Base-by-base conservation (phyloP, 2,329 filamentous ascomycete genomes). In the Aureobasidium melanogenum region DNA sequence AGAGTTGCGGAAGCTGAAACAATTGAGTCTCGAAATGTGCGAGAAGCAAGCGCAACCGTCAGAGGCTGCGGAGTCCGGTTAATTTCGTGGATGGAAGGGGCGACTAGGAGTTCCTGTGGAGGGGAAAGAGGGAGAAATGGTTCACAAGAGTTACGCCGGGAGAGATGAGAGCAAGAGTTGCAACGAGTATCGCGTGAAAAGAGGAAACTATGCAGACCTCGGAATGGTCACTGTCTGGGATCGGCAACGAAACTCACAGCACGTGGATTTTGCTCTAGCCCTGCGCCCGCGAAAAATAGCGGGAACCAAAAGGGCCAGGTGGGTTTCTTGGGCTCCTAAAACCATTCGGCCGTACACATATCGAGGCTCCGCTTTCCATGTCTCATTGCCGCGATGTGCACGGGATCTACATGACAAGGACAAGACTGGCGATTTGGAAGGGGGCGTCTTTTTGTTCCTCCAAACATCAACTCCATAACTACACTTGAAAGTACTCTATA, bases 181-280 rank as follows among this genome's bases (percentile, higher is more conserved):
- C 22, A 39, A 59, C 24, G 56, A 50, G 56, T 50, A 59, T 59
- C 44, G 56, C 56, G 44, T 41, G 56, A 50, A 50, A 59, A 50
- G 44, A 59, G 56, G 44, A 59, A 59, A 59, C 38, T 56, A 59
- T 59, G 56, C 44, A 59, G 56, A 59, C 56, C 54, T 56, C 54
- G 56, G 56, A 59, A 59, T 59, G 56, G 56, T 50, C 56, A 50
- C 41, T 58, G 32, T 59, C 41, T 58, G 17, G 44, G 56, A 59
- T 59, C 56, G 56, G 44, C 44, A 59, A 38, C 56, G 44, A 44
- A 56, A 43, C 51, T 55, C 51, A 43, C 36, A 48, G 55, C 55
- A 58, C 55, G 55, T 58, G 55, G 41, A 36, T 47, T 34, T 22
- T 47, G 30, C 34, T 50, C 56, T 59, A 59, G 56, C 56, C 56